Conservation (phyloP, 768 basidiomycete genomes). For the Pleurotus cornucopiae region DNA sequence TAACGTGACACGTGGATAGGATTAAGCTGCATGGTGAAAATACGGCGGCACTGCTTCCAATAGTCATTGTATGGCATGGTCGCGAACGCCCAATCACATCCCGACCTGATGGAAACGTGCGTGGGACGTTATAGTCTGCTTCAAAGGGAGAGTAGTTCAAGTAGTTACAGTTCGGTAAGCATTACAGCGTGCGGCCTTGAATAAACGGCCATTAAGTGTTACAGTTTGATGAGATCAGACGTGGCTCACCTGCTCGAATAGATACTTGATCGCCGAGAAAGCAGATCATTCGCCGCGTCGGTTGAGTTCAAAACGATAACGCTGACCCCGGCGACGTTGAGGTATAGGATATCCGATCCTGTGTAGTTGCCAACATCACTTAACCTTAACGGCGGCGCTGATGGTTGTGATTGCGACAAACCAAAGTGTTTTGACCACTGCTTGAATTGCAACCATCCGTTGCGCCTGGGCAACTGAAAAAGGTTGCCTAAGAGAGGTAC, state of each 20-base stretch:
- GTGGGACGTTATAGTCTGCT: too few relatives aligned
- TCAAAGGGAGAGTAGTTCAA: background rate
- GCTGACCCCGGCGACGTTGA: slow-evolving; percentile 1
- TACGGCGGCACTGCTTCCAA: slow-evolving; percentile 2
- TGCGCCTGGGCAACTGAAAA: background rate
- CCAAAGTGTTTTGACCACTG: background rate
- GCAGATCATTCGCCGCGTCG: slow-evolving; percentile 10
- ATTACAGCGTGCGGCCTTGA: background rate
- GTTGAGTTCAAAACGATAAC: slow-evolving; percentile 9
- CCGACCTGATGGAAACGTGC: background rate
- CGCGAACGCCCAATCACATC: background rate
- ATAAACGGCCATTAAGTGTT: background rate
- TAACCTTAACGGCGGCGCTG: background rate
- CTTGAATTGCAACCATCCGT: background rate
- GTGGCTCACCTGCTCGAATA: slow-evolving; percentile 3
- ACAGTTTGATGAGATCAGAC: background rate
- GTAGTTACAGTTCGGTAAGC: background rate
- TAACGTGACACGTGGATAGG: slow-evolving; percentile 9
- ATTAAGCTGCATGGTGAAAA: slow-evolving; percentile 20
- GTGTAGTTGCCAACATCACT: background rate
- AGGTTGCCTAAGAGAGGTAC: background rate
- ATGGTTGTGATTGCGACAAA: background rate
- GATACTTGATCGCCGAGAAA: slow-evolving; percentile 8
- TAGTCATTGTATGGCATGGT: slow-evolving; percentile 12
- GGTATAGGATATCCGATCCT: slow-evolving; percentile 7